These are phyloP conservation scores for Scedosporium aurantiacum DNA, from an alignment of 2,329 filamentous ascomycete species.

Conservation along the genomic window DNA sequence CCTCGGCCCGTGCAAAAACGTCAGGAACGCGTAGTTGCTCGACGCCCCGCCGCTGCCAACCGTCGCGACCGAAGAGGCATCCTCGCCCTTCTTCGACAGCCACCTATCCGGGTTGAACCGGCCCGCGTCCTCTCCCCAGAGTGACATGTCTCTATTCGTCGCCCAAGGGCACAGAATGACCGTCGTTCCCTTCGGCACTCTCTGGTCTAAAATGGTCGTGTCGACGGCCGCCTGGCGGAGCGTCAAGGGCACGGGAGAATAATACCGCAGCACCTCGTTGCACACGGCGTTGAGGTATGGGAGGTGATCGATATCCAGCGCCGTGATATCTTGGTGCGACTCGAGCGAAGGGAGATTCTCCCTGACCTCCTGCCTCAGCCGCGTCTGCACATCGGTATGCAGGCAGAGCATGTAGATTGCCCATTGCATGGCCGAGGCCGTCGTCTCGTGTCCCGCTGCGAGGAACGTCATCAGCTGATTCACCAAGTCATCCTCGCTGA, in stretches of 20 bases:
- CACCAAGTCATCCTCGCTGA: slow-evolving; percentile 68
- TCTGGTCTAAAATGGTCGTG: slow-evolving; percentile 53
- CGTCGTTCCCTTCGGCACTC: slow-evolving; percentile 59
- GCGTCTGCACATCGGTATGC: slow-evolving; percentile 47
- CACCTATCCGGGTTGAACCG: slow-evolving; percentile 73
- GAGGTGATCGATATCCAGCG: slow-evolving; percentile 49
- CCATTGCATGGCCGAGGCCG: slow-evolving; percentile 29
- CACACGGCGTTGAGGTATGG: slow-evolving; percentile 73
- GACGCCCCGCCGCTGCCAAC: slow-evolving; percentile 29
- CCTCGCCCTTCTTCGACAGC: slow-evolving; percentile 37
- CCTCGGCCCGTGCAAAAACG: slow-evolving; percentile 76
- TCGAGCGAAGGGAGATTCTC: slow-evolving; percentile 42
- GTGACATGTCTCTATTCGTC: slow-evolving; percentile 53
- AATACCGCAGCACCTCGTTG: slow-evolving; percentile 65
- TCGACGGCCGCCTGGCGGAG: slow-evolving; percentile 53
- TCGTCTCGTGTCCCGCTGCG: slow-evolving; percentile 33
- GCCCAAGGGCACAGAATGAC: slow-evolving; percentile 56
- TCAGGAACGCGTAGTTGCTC: slow-evolving; percentile 54
- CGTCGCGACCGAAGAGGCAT: slow-evolving; percentile 53
- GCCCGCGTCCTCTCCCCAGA: slow-evolving; percentile 69
- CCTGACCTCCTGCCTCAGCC: slow-evolving; percentile 59
- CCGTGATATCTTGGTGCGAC: background rate
- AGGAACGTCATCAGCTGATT: slow-evolving; percentile 73
- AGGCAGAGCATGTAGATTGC: slow-evolving; percentile 25
- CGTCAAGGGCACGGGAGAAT: slow-evolving; percentile 60